A percentile compares a stretch with the other conserved stretches of the same genome.
phyloP scores from a whole-genome alignment of 2,329 filamentous ascomycete genomes.

The Sporothrix pallida region DNA sequence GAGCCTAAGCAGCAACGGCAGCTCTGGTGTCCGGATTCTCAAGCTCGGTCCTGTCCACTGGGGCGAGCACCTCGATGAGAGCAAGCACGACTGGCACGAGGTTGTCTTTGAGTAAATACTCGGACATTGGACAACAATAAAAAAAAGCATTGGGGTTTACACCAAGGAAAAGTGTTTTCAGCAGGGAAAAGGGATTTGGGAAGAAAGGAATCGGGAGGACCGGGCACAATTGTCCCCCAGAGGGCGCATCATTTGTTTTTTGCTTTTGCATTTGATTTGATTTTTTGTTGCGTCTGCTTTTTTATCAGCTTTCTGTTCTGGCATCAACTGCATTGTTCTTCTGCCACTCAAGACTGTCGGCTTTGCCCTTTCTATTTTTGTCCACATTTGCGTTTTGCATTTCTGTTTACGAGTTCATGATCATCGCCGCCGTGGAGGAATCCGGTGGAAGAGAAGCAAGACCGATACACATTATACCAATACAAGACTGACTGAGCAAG shows the following conservation, averaged over 20 bases:
- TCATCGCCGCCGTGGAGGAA: background rate
- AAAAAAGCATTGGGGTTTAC: background rate
- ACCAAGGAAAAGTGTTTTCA: constrained; percentile 5
- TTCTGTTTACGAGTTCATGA: constrained; percentile 31
- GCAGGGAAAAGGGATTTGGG: background rate
- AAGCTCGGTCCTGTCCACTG: constrained; percentile 70
- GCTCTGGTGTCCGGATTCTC: constrained; percentile 56
- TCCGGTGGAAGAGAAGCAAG: constrained; percentile 8
- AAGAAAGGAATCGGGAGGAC: constrained; percentile 23
- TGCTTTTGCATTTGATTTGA: background rate
- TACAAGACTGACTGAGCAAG: constrained; percentile 23
- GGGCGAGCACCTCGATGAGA: constrained; percentile 63
- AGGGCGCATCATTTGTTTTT: constrained; percentile 5
- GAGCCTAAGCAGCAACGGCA: constrained; percentile 57
- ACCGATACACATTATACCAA: background rate
- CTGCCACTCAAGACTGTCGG: constrained; percentile 16
- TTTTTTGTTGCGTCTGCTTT: background rate
- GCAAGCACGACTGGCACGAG: constrained; percentile 63
- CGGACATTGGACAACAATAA: background rate
- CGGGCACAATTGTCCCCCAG: constrained; percentile 16
- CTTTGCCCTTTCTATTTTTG: background rate
- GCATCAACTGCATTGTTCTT: constrained; percentile 10
- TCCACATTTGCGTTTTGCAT: background rate
- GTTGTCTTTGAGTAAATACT: constrained; percentile 48
- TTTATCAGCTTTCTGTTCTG: background rate